Evolutionary conservation across 306 rosid species (phyloP), one percentile per base, ranked within the genome.

Genomic region (Cucurbita maxima): DNA sequence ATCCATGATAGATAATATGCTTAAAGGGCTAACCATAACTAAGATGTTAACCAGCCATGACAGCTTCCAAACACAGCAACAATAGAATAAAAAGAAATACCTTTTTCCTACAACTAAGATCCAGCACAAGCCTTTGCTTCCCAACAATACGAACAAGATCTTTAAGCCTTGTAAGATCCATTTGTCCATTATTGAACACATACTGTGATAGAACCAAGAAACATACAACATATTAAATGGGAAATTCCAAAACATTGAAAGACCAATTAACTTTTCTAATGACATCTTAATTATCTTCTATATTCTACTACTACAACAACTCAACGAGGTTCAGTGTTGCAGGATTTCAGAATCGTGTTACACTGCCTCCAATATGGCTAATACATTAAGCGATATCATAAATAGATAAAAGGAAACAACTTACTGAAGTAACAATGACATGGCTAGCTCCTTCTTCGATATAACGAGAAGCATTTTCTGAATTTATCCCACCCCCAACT

Each of bases 401-500:
- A 52, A 76, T 11, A 68, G 30, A 81, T 76, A 47, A 10, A 52
- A 83, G 41, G 40, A 1, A 34, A 20, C 4, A 53, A 18, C 75
- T 63, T 83, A 94, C 96, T 18, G 97, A 94, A 71, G 97, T 94
- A 74, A 94, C 97, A 82, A 94, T 94, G 81, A 94, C 89, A 55
- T 94, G 97, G 88, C 92, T 89, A 76, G 99, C 99, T 80, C 97
- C 99, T 84, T 89, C 88, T 55, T 79, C 87, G 36, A 94, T 86
- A 84, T 87, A 91, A 77, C 73, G 82, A 81, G 82, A 70, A 78
- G 90, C 86, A 84, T 94, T 94, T 56, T 88, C 92, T 67, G 95
- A 84, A 86, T 86, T 94, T 76, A 94, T 94, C 77, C 99, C 99
- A 60, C 99, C 99, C 61, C 99, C 99, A 1, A 91, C 89, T 87